Percentiles rank a stretch among this genome's conserved stretches.
These are phyloP conservation scores for Daucus carota DNA, from an alignment of 129 eudicot genomes.

Conservation along the genomic window DH1_v3.0 NC_030386.2:16751501-16752000, in stretches of 20 bases:
- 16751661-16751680: constrained; percentile 19
- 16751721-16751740: constrained; percentile 18
- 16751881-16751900: constrained; percentile 16
- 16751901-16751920: constrained; percentile 17
- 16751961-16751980: constrained; percentile 18
- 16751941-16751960: constrained; percentile 17
- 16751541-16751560: constrained; percentile 20
- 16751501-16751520: constrained; percentile 19
- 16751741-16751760: constrained; percentile 19
- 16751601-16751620: constrained; percentile 22
- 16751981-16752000: constrained; percentile 19
- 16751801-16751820: constrained; percentile 17
- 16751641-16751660: constrained; percentile 13
- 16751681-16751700: constrained; percentile 14
- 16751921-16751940: constrained; percentile 18
- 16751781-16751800: constrained; percentile 21
- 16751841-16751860: constrained; percentile 23
- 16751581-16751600: constrained; percentile 19
- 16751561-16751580: constrained; percentile 22
- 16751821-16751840: constrained; percentile 19
- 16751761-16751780: constrained; percentile 15
- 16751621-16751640: constrained; percentile 14
- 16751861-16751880: constrained; percentile 19
- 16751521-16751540: constrained; percentile 20
- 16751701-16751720: constrained; percentile 18